These are phyloP conservation scores for Wickerhamiella siamensis DNA, from an alignment of 805 yeast species.

Conservation along the genomic window DNA sequence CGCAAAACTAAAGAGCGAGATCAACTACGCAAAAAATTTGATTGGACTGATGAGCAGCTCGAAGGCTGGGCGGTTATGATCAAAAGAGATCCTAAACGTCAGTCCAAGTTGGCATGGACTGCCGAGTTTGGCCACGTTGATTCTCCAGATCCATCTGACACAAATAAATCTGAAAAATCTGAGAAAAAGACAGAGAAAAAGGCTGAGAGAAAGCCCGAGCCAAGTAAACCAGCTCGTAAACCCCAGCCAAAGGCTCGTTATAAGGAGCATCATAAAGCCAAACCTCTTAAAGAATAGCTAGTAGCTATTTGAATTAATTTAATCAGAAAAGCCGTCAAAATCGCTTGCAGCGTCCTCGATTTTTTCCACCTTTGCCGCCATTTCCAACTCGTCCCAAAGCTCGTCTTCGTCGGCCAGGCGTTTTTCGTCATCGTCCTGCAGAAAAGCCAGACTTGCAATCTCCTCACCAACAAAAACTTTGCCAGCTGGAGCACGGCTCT, in stretches of 20 bases:
- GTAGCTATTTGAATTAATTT: no score
- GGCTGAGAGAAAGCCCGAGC: no score
- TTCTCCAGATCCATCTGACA: not conserved
- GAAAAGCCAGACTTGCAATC: constrained; percentile 36
- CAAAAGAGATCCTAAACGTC: constrained; percentile 47
- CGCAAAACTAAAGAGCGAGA: constrained; percentile 41
- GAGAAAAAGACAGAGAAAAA: constrained; percentile 33
- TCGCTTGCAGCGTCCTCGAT: not conserved
- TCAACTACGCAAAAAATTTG: constrained; percentile 36
- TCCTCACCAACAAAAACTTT: constrained; percentile 70
- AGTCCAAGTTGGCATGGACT: constrained; percentile 22
- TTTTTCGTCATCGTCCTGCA: constrained; percentile 30
- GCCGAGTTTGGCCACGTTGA: not conserved
- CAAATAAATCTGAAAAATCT: constrained; percentile 13
- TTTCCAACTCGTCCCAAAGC: constrained; percentile 27
- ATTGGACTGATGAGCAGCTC: constrained; percentile 80
- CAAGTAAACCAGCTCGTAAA: not conserved
- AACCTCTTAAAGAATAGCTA: not conserved
- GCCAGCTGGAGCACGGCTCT: constrained; percentile 42
- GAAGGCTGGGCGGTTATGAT: constrained; percentile 88
- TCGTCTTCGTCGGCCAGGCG: constrained; percentile 26
- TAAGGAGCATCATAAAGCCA: not conserved
- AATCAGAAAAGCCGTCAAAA: constrained; percentile 7
- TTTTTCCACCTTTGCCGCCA: constrained; percentile 1
- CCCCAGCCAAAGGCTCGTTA: not conserved